Base-by-base conservation (phyloP, 257 asterid species). In the Scutellaria barbata region DNA sequence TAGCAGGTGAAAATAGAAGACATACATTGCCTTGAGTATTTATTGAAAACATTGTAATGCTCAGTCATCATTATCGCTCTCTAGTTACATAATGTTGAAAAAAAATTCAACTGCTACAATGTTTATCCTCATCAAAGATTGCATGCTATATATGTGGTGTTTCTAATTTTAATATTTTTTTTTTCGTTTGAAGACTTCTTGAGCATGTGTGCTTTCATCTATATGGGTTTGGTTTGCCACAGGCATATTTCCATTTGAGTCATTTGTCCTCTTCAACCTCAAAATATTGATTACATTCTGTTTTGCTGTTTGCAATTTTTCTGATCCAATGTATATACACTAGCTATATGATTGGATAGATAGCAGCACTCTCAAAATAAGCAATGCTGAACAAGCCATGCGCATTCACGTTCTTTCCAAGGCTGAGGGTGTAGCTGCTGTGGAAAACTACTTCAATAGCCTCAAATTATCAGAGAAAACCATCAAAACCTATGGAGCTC, bases 261-360 rank as follows among this genome's bases (percentile, higher is more conserved):
- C 42, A 25, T 9, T 52, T 53, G 52, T 17, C 17, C 51, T 17
- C 30, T 45, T 70, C 39, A 39, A 66, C 60, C 7, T 68, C 12
- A 48, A 17, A 54, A 55, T 58, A 13, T 43, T 37, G n/a, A 13
- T 13, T 57, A 22, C 60, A 59, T 70, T 76, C 78, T 77, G 68
- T 52, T 45, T 59, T 37, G 58, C 11, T 0, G 6, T 55, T 76
- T 68, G 50, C 17, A 13, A 48, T 13, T 25, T 14, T 73, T 54
- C 47, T 35, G 68, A 41, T 43, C 45, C 68, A 17, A 55, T 54
- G 67, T 67, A 16, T 45, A 10, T 30, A 45, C 46, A 68, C 76
- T 87, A 92, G 98, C 67, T 92, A 41, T 82, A 79, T 50, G 86
- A 86, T 40, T 92, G 98, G 96, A 64, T 84, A 80, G 89, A 85